Evolutionary conservation across 495 filamentous ascomycete species (phyloP).

Genomic region (Aspergillus baeticus): DNA sequence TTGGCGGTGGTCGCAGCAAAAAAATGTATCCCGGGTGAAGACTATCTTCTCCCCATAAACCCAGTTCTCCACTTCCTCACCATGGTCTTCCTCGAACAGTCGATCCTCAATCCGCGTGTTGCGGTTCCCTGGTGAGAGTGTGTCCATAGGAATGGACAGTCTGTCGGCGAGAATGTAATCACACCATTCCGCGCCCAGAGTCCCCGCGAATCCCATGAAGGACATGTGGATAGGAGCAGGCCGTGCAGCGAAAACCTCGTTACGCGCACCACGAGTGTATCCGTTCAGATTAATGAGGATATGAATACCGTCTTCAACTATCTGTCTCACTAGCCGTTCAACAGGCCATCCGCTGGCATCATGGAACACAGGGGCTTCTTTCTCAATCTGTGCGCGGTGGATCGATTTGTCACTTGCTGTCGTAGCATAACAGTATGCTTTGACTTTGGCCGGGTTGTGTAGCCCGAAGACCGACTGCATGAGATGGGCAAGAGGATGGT

Average conservation of each 20-base stretch:
- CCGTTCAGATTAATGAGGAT: conserved; percentile 97
- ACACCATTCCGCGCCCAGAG: conserved; percentile 96
- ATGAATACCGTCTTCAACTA: conserved; percentile 90
- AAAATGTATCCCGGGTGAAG: conserved; percentile 93
- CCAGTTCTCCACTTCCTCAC: conserved; percentile 69
- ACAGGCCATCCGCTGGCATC: conserved; percentile 87
- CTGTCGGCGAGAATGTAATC: conserved; percentile 94
- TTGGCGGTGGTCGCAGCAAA: conserved; percentile 97
- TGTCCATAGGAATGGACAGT: conserved; percentile 79
- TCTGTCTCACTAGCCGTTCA: conserved; percentile 83
- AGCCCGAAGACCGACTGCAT: conserved; percentile 99
- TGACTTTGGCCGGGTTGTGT: conserved; percentile 69
- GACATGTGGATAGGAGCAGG: conserved; percentile 98
- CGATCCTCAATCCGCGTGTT: conserved; percentile 74
- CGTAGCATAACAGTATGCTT: conserved; percentile 96
- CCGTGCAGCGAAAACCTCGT: conserved; percentile 94
- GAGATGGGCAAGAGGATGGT: conserved; percentile 92
- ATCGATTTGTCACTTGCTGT: conserved; percentile 87
- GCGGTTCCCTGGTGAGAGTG: conserved; percentile 72
- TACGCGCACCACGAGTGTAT: conserved; percentile 94
- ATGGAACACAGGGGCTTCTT: conserved; percentile 86
- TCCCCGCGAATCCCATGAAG: conserved; percentile 99
- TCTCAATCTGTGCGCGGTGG: conserved; percentile 92
- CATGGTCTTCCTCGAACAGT: conserved; percentile 65
- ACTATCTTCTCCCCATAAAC: conserved; percentile 97